Evolutionary conservation across 1,284 basidiomycete species (phyloP).

Genomic region (Wolfiporia cocos): DNA sequence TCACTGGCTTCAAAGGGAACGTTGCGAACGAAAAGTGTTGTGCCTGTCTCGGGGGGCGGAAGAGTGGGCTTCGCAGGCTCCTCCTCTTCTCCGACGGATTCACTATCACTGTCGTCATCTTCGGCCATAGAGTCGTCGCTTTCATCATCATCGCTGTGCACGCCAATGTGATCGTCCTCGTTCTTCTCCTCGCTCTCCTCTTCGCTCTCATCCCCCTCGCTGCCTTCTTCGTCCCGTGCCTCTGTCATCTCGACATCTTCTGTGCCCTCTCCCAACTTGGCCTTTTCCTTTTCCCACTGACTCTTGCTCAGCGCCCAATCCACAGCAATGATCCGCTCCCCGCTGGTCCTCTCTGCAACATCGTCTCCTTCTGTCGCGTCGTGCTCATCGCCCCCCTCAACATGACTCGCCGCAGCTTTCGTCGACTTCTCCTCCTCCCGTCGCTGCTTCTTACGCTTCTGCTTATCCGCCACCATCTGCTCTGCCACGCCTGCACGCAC

Average conservation of each 20-base stretch:
- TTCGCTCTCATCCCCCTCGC: constrained; percentile 19
- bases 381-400: constrained; percentile 32
- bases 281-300: constrained; percentile 82
- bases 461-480: constrained; percentile 61
- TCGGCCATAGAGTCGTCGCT: constrained; percentile 24
- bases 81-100: constrained; percentile 42
- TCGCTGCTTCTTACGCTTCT: constrained; percentile 67
- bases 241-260: constrained; percentile 24
- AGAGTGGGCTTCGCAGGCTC: constrained; percentile 64
- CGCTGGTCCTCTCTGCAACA: constrained; percentile 33
- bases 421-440: constrained; percentile 53
- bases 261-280: constrained; percentile 38
- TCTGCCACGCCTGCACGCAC: constrained; percentile 65
- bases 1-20: constrained; percentile 91
- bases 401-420: constrained; percentile 25
- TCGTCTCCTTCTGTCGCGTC: constrained; percentile 33
- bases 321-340: constrained; percentile 79
- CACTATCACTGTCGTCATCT: constrained; percentile 16
- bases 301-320: constrained; percentile 97
- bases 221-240: constrained; percentile 28
- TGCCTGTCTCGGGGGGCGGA: constrained; percentile 79
- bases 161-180: constrained; percentile 34
- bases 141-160: constrained; percentile 37
- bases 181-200: constrained; percentile 20
- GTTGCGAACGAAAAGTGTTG: constrained; percentile 93